Evolutionary conservation across 371 early-diverging fungal genomes (phyloP), one percentile per base, ranked within the genome.

Genomic region (Haplosporangium sp.): DNA sequence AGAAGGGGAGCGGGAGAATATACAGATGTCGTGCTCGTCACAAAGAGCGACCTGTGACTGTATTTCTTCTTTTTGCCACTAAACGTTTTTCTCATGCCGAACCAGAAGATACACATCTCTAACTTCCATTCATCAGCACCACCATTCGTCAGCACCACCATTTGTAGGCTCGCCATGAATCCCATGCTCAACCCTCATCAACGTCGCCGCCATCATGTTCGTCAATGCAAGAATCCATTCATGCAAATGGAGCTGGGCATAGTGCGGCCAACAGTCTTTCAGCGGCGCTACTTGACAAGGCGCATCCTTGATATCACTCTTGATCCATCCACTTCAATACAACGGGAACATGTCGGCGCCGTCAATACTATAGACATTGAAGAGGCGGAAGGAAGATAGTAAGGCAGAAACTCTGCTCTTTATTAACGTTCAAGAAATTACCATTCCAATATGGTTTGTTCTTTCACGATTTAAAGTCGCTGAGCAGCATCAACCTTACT

Each of bases 311-410:
- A 67, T 47, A 59, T 79, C 46, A 20, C 62, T 11, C 69, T 79
- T 13, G 80, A 79, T 55, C 73, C 80, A 1, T 60, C 64, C 23
- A 68, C 73, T 0, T 56, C 65, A 4, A 65, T 79, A 41, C 57
- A 69, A 8, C 69, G 80, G 5, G 80, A 65, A 36, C 80, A 74
- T 20, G 63, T 73, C 81, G 90, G 86, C 16, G 86, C 87, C 3
- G 86, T 92, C 18, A 85, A 83, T 46, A 76, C 83, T 10, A 64
- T 92, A 14, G 83, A 85, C 29, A 85, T 89, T 18, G 92, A 92
- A 42, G 75, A 69, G 13, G 74, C 85, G 21, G 92, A 91, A 45
- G 82, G 84, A 8, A 68, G 87, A 83, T 92, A 89, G 92, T 90
- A 84, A 80, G 85, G 38, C 37, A 21, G 2, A 23, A 18, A 18